Evolutionary conservation across 208 protist species (phyloP), one percentile per base, ranked within the genome.

Genomic region (Trypanosoma mega): DNA sequence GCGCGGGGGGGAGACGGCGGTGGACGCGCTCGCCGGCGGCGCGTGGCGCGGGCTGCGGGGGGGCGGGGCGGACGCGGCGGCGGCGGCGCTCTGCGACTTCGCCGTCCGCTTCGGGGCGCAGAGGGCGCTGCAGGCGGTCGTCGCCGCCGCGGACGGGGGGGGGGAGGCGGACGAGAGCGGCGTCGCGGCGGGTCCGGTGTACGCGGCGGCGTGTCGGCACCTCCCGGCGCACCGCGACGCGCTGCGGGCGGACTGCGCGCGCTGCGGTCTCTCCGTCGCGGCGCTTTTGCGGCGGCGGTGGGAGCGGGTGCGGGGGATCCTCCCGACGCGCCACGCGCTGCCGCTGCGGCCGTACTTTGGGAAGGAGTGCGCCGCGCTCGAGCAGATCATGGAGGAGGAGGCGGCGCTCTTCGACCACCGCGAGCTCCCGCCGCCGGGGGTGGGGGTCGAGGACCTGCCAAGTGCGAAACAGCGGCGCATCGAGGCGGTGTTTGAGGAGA

Each of bases 341-440:
- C 48, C 78, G 3, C 56, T 91, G 20, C 63, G 70, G 27, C 41
- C 57, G 1, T 81, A 63, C 45, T 94, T 90, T 57, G 77, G 77
- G 12, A 81, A 70, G 14, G 83, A 94, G 68, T 87, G 74, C 54
- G 76, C 79, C 9, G 71, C 31, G 0, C 53, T 94, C 37, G 74
- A 87, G 58, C 79, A 90, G 63, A 59, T 79, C 2, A 91, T 94
- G 87, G 84, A 90, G 7, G 82, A 89, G 58, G 87, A 94, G 61
- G 84, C 81, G 2, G 16, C 71, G 20, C 72, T 94, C 18, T 94
- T 91, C 29, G 56, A 66, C 3, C 44, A 78, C 3, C 62, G 61
- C 4, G 60, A 50, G 18, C 24, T 84, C 27, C 62, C 47, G 1
- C 21, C 54, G 21, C 9, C 11, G 0, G 39, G 26, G 11, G 16